Base-by-base conservation (phyloP, 2,329 filamentous ascomycete genomes). In the Cladosporium oxysporum region DNA sequence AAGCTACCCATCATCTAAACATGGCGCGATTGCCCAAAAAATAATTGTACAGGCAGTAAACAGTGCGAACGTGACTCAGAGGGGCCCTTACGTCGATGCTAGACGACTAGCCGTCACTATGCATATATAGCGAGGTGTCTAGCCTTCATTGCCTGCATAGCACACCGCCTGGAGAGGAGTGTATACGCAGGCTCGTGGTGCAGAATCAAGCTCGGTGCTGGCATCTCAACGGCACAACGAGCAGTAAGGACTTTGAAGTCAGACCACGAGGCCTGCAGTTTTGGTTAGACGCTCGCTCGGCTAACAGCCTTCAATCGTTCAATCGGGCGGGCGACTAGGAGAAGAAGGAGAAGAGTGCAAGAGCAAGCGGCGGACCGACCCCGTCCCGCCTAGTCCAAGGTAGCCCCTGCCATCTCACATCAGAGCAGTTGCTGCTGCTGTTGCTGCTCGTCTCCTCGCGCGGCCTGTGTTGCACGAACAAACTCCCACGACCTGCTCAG, bases 31-130 rank as follows among this genome's bases (percentile, higher is more conserved):
- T 26, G 31, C 31, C 55, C 33, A 37, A 28, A 41, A 44, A 41
- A 28, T 31, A 12, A n/a, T 16, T 52, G 28, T 21, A 50, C n/a
- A 60, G 58, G 16, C 18, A 41, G 37, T 58, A 31, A 18, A 58
- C n/a, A 26, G 14, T 58, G 35, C 37, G 23, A 59, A 35, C 44
- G 59, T 63, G 61, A 63, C 49, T 63, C 61, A 63, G 33, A 63
- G 61, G 31, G 26, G 35, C 18, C 28, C 18, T 23, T 44, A 44
- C 35, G 50, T 37, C 44, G 31, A 28, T 26, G 29, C 12, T 29
- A 62, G 26, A 31, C 5, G 16, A 57, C 33, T 55, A 53, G 31
- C n/a, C 61, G 61, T 63, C 50, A 63, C 50, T 57, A 5, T 63
- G 61, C 61, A 57, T 55, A 41, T 14, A 31, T 21, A 29, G 35